phyloP scores from a whole-genome alignment of 1,139 yeast species.

The Kodamaea ohmeri region DNA sequence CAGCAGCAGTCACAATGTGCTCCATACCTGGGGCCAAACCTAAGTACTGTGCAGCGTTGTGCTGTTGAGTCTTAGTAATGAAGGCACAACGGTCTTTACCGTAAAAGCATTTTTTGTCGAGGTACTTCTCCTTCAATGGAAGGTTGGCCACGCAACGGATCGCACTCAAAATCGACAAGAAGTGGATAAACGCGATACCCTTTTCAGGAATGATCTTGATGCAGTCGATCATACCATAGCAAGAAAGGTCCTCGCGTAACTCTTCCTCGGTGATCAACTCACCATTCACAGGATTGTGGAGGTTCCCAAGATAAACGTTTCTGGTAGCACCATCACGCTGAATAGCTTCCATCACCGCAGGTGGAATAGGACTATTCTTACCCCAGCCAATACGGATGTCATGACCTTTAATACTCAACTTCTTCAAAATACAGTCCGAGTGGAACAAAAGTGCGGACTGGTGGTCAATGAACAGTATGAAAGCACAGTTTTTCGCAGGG shows the following conservation, averaged over 20 bases:
- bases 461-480: conserved; percentile 59
- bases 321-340: conserved; percentile 88
- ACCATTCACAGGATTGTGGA: conserved; percentile 49
- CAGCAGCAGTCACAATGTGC: conserved; percentile 77
- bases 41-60: conserved; percentile 92
- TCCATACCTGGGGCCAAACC: conserved; percentile 92
- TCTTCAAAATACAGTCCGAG: conserved; percentile 58
- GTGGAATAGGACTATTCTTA: conserved; percentile 59
- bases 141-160: conserved; percentile 58
- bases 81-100: conserved; percentile 68
- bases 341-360: conserved; percentile 70
- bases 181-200: conserved; percentile 61
- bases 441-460: conserved; percentile 60
- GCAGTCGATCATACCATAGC: conserved; percentile 56
- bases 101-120: conserved; percentile 56
- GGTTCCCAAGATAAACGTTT: conserved; percentile 79
- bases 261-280: conserved; percentile 58
- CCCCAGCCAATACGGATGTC: conserved; percentile 72
- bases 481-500: conserved; percentile 59
- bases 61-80: conserved; percentile 92
- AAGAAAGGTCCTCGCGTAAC: conserved; percentile 46
- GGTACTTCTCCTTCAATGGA: conserved; percentile 53
- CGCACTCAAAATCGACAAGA: conserved; percentile 55
- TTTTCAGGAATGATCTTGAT: conserved; percentile 56
- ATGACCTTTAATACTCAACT: conserved; percentile 53